phyloP scores from a whole-genome alignment of 768 basidiomycete species.

The Tephrocybe rancida region DNA sequence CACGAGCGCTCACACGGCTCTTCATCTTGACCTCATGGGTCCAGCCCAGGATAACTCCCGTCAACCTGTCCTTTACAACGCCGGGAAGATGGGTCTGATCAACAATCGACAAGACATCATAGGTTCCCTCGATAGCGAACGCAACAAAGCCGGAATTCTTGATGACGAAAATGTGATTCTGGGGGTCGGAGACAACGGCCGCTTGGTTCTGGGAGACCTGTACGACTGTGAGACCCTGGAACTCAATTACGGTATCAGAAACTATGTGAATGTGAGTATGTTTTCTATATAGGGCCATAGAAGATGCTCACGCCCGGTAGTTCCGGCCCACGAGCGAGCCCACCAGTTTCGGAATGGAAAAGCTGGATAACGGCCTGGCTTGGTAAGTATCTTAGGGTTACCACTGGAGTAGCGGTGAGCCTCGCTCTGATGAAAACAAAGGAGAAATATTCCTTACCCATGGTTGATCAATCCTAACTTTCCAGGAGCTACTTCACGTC shows the following conservation, averaged over 20 bases:
- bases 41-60: slow-evolving; percentile 64
- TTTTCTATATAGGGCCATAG: neutral
- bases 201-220: slow-evolving; percentile 86
- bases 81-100: slow-evolving; percentile 80
- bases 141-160: slow-evolving; percentile 81
- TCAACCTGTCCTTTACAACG: slow-evolving; percentile 61
- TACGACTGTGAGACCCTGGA: slow-evolving; percentile 79
- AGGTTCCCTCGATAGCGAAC: slow-evolving; percentile 78
- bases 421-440: neutral
- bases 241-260: slow-evolving; percentile 81
- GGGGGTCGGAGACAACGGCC: slow-evolving; percentile 77
- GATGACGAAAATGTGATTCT: slow-evolving; percentile 80
- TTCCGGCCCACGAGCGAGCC: slow-evolving; percentile 75
- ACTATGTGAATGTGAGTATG: slow-evolving; percentile 40
- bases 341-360: slow-evolving; percentile 84
- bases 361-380: slow-evolving; percentile 76
- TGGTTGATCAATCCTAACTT: slow-evolving; percentile 76
- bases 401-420: slow-evolving; percentile 43
- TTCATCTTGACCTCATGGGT: slow-evolving; percentile 82
- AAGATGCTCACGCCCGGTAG: slow-evolving; percentile 57
- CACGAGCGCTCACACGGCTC: slow-evolving; percentile 46
- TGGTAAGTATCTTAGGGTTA: slow-evolving; percentile 72
- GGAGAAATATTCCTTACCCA: slow-evolving; percentile 39
- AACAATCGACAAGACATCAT: slow-evolving; percentile 76
- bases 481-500: slow-evolving; percentile 73